Evolutionary conservation across 2,329 filamentous ascomycete genomes (phyloP).

Genomic region (Phialophora verrucosa): DNA sequence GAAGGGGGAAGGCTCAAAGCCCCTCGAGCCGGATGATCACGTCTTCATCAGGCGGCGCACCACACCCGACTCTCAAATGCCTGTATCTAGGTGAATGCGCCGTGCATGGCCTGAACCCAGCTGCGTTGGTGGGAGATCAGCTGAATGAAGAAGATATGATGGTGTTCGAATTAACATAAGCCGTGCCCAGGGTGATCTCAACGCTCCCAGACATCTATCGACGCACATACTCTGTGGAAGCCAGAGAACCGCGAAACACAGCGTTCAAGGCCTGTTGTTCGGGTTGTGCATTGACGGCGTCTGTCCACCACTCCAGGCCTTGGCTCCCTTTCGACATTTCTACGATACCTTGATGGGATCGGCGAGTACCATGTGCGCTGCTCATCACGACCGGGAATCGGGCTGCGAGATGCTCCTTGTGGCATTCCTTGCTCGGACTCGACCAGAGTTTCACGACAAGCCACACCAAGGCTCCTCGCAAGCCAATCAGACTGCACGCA

Average conservation of each 20-base stretch:
- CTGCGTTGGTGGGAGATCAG: slow-evolving; percentile 9
- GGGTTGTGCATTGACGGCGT: too few species aligned
- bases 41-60: not conserved
- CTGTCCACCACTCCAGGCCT: not conserved
- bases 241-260: not conserved
- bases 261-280: not conserved
- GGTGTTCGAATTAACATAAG: slow-evolving; percentile 26
- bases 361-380: too few species aligned
- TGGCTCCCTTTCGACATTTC: not conserved
- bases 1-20: not conserved
- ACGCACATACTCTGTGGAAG: not conserved
- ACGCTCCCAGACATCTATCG: not conserved
- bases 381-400: too few species aligned
- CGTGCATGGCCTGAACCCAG: slow-evolving; percentile 22
- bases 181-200: not conserved
- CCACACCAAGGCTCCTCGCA: not conserved
- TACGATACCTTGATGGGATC: not conserved
- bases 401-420: not conserved
- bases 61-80: slow-evolving; percentile 4
- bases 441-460: not conserved
- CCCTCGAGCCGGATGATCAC: not conserved
- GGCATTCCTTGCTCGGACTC: not conserved
- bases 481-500: slow-evolving; percentile 9
- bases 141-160: slow-evolving; percentile 2
- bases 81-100: slow-evolving; percentile 33